Base-by-base conservation (phyloP, 1,284 basidiomycete genomes). In the Ustilago vetiveriae region DNA sequence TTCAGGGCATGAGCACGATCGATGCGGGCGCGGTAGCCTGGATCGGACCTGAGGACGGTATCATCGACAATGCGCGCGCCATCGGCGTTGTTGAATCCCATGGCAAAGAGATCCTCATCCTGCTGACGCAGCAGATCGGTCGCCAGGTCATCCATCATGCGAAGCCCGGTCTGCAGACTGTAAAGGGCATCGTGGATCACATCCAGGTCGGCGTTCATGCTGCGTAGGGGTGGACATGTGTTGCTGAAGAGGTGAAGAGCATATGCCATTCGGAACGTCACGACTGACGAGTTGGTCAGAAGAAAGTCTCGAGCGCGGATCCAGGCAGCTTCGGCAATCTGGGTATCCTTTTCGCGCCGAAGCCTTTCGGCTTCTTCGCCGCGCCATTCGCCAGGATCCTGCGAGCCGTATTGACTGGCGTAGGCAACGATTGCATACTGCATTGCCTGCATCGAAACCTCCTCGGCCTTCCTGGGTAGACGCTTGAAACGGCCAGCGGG, bases 141-240 rank as follows among this genome's bases (percentile, higher is more conserved):
- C 5, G 65, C 53, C n/a, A 68, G 43, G 14, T 68, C 58, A 51
- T 68, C 65, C 54, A 68, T 59, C 65, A 68, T 63, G 23, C 54
- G 52, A 13, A 68, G 65, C 4, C 58, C 65, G 35, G 58, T 68
- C 36, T 63, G 58, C 21, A 68, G 29, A 5, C 17, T 47, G 43
- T 43, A 68, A 22, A 63, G 29, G 23, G 50, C 22, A 14, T 68
- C 65, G 16, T 53, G 54, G 4, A 57, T 46, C n/a, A 52, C 57
- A 35, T 58, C 51, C 19, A 48, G 6, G 17, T 58, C 40, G 19
- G 50, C 41, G 7, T 51, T 36, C 16, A 19, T 13, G 22, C 48
- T 57, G 27, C 65, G 65, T 29, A 68, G 26, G 2, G 65, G 65
- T 16, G 65, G 65, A 33, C 65, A 68, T 6, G 65, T 58, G 36